Percentiles rank a stretch among this genome's conserved stretches.
phyloP scores from a whole-genome alignment of 169 alveolate species.

The Cryptosporidium parvum region DNA sequence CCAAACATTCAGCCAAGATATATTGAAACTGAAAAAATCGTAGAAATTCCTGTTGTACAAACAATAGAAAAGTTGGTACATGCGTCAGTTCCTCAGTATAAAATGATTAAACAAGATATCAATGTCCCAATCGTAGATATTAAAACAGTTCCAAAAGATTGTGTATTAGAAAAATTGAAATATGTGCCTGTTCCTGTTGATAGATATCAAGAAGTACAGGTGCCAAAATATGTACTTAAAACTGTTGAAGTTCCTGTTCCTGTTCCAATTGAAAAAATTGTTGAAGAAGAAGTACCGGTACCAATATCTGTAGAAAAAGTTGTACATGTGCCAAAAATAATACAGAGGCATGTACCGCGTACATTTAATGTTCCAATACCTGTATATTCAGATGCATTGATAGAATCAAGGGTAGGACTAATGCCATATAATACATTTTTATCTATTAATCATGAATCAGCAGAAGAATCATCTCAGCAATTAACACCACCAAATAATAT shows the following conservation, averaged over 20 bases:
- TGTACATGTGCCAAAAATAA: constrained; percentile 72
- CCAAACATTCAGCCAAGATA: constrained; percentile 68
- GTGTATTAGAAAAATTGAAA: constrained; percentile 41
- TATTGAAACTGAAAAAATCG: constrained; percentile 51
- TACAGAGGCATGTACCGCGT: constrained; percentile 75
- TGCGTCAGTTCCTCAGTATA: constrained; percentile 50
- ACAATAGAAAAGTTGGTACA: constrained; percentile 66
- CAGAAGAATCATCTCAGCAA: constrained; percentile 2
- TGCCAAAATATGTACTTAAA: constrained; percentile 68
- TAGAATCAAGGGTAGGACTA: constrained; percentile 68
- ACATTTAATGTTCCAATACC: constrained; percentile 73
- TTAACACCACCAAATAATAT: neutral
- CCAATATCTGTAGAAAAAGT: constrained; percentile 72
- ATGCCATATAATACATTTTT: constrained; percentile 71
- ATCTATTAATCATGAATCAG: constrained; percentile 35
- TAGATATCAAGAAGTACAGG: constrained; percentile 72
- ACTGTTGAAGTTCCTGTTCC: constrained; percentile 75
- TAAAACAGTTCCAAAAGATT: constrained; percentile 43
- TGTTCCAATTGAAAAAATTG: constrained; percentile 69
- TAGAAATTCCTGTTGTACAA: constrained; percentile 60
- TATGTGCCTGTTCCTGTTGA: constrained; percentile 67
- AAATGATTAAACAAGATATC: constrained; percentile 55
- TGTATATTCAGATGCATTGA: constrained; percentile 67
- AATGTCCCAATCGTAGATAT: constrained; percentile 40
- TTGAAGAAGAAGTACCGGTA: constrained; percentile 72